Conservation (phyloP, 495 filamentous ascomycete genomes). For the Niebla homalea region DNA sequence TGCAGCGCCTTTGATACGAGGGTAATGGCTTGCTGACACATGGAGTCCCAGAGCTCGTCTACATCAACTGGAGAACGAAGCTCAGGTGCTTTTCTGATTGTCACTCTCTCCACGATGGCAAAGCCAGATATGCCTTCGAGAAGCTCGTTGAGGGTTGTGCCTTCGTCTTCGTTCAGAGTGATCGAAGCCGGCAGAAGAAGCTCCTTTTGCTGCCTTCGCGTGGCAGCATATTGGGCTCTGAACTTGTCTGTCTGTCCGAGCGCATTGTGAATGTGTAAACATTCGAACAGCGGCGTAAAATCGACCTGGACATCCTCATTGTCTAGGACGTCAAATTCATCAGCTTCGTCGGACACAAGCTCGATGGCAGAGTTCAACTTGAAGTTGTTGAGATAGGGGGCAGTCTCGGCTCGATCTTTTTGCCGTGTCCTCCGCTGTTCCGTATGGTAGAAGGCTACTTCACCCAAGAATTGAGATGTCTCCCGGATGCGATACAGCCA, state of each 20-base stretch:
- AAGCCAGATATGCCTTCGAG: constrained; percentile 92
- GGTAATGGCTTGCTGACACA: constrained; percentile 76
- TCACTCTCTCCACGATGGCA: constrained; percentile 89
- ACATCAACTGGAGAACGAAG: constrained; percentile 78
- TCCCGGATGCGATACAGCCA: constrained; percentile 96
- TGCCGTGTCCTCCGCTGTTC: constrained; percentile 74
- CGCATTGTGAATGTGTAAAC: constrained; percentile 91
- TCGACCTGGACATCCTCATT: constrained; percentile 90
- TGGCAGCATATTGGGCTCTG: constrained; percentile 76
- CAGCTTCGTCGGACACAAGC: constrained; percentile 82
- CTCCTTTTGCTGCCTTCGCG: constrained; percentile 82
- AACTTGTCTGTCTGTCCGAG: constrained; percentile 88
- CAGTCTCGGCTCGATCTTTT: constrained; percentile 60
- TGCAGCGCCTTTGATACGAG: constrained; percentile 65
- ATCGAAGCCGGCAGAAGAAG: constrained; percentile 64
- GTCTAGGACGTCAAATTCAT: constrained; percentile 87
- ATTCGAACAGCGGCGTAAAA: constrained; percentile 91
- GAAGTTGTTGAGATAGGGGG: constrained; percentile 61
- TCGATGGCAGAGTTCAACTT: constrained; percentile 94
- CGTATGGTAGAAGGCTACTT: constrained; percentile 94
- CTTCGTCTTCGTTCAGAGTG: constrained; percentile 52
- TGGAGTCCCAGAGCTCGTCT: constrained; percentile 95
- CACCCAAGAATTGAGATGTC: constrained; percentile 85
- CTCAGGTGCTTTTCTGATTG: constrained; percentile 72
- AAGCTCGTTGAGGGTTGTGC: constrained; percentile 66